Evolutionary conservation across 202 grass and related monocot genomes (phyloP), one percentile per base, ranked within the genome.

Genomic region (Saccharum hybrid): DNA sequence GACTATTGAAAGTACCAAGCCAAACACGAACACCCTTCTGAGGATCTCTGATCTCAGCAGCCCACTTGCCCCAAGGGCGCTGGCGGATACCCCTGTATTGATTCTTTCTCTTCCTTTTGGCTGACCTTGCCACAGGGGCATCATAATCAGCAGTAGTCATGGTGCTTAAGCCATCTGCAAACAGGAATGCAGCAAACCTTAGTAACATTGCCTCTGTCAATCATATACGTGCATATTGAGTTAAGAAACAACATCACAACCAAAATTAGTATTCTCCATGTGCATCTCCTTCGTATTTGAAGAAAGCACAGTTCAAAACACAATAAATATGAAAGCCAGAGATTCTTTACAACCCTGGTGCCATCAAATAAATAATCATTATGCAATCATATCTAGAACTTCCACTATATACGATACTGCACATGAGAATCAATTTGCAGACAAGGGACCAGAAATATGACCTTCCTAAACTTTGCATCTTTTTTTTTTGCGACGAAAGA

Each of bases 1-100:
- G 91, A 61, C 83, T 96, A 77, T 98, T 98, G 88, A 82, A 98
- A 76, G 96, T 98, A 62, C 96, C 96, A 34, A 98, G 89, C 96
- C 96, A 98, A 15, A 98, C 96, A 77, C 96, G 90, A 40, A 98
- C 85, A 79, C 96, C 96, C 80, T 95, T 98, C 18, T 83, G 74
- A 85, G 96, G 96, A 82, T 98, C 93, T 78, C 96, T 89, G 54
- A 98, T 98, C 86, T 98, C 96, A 94, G 96, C 96, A 83, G 96
- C 96, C 96, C 96, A 98, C 81, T 98, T 98, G 33, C 96, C 96
- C 96, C 96, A 98, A 36, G 96, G 93, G 67, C 96, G 96, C 48
- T 95, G 91, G 54, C 96, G 92, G 89, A 98, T 98, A 72, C 96
- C 96, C 74, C 96, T 89, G 77, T 84, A 98, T 63, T 84, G 88